Evolutionary conservation across 1,284 basidiomycete species (phyloP).

Genomic region (Exobasidium cylindrosporum): DNA sequence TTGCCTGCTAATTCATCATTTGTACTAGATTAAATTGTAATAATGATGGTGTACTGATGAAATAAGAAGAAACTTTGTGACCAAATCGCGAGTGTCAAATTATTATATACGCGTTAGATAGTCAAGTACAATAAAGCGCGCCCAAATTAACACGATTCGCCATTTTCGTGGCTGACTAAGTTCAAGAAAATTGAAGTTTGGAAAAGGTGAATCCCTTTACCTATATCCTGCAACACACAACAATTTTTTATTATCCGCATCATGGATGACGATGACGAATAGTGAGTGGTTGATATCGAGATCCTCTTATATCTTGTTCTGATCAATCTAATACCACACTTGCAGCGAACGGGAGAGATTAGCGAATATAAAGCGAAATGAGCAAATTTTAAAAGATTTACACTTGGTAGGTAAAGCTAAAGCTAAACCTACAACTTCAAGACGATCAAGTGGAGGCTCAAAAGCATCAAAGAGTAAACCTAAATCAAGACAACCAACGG

Average conservation of each 20-base stretch:
- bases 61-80: too few species aligned
- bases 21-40: too few species aligned
- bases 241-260: too few species aligned
- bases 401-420: constrained; percentile 27
- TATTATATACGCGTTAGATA: too few species aligned
- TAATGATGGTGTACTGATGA: too few species aligned
- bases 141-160: too few species aligned
- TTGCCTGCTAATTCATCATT: background rate
- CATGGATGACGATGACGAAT: constrained; percentile 15
- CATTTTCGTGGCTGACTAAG: too few species aligned
- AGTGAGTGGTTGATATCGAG: constrained; percentile 3
- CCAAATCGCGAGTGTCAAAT: too few species aligned
- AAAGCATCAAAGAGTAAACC: constrained; percentile 17
- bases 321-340: too few species aligned
- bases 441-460: constrained; percentile 21
- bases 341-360: constrained; percentile 44
- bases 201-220: background rate
- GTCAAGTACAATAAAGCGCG: too few species aligned
- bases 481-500: background rate
- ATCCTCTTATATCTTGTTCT: too few species aligned
- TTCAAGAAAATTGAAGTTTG: background rate
- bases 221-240: too few species aligned
- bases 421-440: constrained; percentile 9
- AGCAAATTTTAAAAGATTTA: constrained; percentile 44
- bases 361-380: constrained; percentile 50